A percentile compares a stretch with the other conserved stretches of the same genome.
Evolutionary conservation across 495 filamentous ascomycete species (phyloP).

Genomic region (Penicillium alfredii): DNA sequence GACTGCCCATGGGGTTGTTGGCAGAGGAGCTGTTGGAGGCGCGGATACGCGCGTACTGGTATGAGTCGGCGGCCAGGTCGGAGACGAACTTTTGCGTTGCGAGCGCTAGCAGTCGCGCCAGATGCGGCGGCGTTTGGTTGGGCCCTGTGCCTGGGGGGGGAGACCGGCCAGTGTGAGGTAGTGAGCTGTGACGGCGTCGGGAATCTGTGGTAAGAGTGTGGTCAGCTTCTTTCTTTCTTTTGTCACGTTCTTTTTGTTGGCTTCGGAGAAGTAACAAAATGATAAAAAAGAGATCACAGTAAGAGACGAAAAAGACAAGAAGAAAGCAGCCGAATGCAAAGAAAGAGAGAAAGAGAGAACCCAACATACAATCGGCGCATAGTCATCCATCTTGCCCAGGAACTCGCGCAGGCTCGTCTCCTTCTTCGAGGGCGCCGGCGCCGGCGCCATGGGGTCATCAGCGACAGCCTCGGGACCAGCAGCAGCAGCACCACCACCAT

Average conservation of each 20-base stretch:
- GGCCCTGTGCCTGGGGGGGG: slow-evolving; percentile 76
- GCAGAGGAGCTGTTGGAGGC: slow-evolving; percentile 78
- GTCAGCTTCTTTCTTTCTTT: too few species aligned
- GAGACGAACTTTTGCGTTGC: slow-evolving; percentile 98
- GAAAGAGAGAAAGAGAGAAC: slow-evolving; percentile 10
- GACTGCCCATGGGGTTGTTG: slow-evolving; percentile 80
- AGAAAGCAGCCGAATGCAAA: not conserved
- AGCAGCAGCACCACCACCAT: slow-evolving; percentile 12
- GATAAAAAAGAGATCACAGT: too few species aligned
- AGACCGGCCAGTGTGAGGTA: slow-evolving; percentile 95
- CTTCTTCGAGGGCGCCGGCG: slow-evolving; percentile 66
- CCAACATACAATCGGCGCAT: slow-evolving; percentile 92
- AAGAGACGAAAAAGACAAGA: not conserved
- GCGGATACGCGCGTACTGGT: slow-evolving; percentile 93
- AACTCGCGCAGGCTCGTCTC: slow-evolving; percentile 89
- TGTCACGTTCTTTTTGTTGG: too few species aligned
- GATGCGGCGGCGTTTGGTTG: slow-evolving; percentile 76
- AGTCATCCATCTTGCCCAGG: slow-evolving; percentile 93
- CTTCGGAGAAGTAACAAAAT: too few species aligned
- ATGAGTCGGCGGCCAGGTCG: slow-evolving; percentile 94
- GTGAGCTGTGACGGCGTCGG: slow-evolving; percentile 94
- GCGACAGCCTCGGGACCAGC: too few species aligned
- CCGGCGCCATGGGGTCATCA: slow-evolving; percentile 30
- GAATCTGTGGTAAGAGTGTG: slow-evolving; percentile 58
- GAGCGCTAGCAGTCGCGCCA: slow-evolving; percentile 88